Evolutionary conservation across 2,329 filamentous ascomycete species (phyloP).

Genomic region (Penicillium verrucosum): DNA sequence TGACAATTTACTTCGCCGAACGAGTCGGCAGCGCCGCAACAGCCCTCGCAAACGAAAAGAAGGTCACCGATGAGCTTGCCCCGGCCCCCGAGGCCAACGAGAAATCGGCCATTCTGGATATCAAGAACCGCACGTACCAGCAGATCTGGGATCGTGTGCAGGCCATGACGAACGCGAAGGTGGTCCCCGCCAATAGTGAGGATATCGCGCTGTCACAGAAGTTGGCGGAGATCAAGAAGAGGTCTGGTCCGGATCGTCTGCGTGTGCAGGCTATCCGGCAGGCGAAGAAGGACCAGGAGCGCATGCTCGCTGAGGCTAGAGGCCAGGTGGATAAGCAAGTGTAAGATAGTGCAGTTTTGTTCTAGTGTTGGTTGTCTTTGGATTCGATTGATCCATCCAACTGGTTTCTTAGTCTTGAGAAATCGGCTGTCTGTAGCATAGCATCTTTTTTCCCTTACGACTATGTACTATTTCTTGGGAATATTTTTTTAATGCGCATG

Average conservation of each 20-base stretch:
- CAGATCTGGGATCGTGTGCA: constrained; percentile 46
- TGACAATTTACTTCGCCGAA: constrained; percentile 45
- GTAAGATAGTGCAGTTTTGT: constrained; percentile 17
- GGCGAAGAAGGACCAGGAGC: constrained; percentile 45
- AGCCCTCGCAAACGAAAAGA: constrained; percentile 22
- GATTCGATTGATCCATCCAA: constrained; percentile 9
- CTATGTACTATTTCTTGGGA: constrained; percentile 27
- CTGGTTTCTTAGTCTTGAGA: constrained; percentile 10
- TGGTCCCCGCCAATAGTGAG: constrained; percentile 32
- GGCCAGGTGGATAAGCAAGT: constrained; percentile 43
- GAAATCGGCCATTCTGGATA: constrained; percentile 36
- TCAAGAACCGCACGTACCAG: constrained; percentile 39
- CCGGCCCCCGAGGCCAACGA: constrained; percentile 32
- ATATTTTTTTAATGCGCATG: constrained; percentile 11
- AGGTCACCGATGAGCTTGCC: constrained; percentile 34
- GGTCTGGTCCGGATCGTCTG: constrained; percentile 40
- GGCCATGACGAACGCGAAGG: constrained; percentile 40
- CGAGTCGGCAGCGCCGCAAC: constrained; percentile 27
- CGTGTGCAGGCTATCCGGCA: constrained; percentile 40
- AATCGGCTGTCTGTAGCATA: constrained; percentile 24
- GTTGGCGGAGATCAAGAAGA: constrained; percentile 33
- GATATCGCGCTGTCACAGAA: constrained; percentile 38
- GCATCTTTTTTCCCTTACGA: constrained; percentile 21
- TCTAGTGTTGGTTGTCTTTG: constrained; percentile 5
- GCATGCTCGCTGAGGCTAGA: constrained; percentile 44